Conservation (phyloP, 164 flowering plant species). For the Aristolochia fimbriata region DNA sequence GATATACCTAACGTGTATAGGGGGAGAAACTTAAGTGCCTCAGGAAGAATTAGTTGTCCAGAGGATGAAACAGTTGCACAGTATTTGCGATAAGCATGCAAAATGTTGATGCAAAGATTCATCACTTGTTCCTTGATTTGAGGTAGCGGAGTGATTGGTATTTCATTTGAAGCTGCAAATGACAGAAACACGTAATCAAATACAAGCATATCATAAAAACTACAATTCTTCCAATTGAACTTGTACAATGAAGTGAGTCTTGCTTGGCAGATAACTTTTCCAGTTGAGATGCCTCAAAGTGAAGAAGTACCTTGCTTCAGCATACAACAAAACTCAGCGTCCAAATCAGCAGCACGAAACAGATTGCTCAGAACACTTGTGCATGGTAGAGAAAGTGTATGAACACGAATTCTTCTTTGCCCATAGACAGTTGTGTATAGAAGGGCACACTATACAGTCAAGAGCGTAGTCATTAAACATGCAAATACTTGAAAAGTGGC, state of each 20-base stretch:
- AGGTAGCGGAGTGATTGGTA: slow-evolving; percentile 53
- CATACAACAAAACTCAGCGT: slow-evolving; percentile 80
- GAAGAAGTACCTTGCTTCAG: slow-evolving; percentile 69
- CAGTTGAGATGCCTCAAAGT: background rate
- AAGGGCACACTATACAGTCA: slow-evolving; percentile 77
- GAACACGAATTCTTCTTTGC: slow-evolving; percentile 95
- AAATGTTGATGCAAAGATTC: slow-evolving; percentile 61
- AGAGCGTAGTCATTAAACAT: background rate
- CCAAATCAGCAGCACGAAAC: slow-evolving; percentile 91
- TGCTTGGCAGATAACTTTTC: no score
- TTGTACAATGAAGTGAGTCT: no score
- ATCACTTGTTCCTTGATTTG: slow-evolving; percentile 70
- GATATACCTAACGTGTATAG: slow-evolving; percentile 73
- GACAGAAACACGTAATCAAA: background rate
- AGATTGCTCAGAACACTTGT: slow-evolving; percentile 74
- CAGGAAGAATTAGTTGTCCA: slow-evolving; percentile 96
- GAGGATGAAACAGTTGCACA: slow-evolving; percentile 95
- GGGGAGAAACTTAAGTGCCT: slow-evolving; percentile 91
- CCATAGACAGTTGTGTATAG: slow-evolving; percentile 94
- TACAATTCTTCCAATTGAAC: no score
- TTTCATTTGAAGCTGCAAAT: slow-evolving; percentile 60
- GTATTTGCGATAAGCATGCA: slow-evolving; percentile 80
- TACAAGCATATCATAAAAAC: no score
- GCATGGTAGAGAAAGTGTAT: slow-evolving; percentile 80
- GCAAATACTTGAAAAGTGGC: background rate